phyloP scores from a whole-genome alignment of 1,139 yeast genomes.

The Pichia sp. region DNA sequence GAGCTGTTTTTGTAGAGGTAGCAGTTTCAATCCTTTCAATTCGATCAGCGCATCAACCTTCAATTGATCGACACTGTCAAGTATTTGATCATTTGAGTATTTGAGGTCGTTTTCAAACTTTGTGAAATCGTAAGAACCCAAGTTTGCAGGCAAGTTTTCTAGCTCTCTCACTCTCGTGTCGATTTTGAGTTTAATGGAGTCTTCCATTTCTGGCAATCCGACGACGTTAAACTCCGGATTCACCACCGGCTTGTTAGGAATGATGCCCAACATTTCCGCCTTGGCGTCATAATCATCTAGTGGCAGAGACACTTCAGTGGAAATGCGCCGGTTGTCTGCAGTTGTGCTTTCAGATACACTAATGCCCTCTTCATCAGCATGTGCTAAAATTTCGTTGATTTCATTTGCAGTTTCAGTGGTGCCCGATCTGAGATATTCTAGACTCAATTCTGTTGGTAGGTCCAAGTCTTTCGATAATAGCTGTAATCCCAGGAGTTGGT shows the following conservation, averaged over 20 bases:
- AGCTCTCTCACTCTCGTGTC: constrained; percentile 70
- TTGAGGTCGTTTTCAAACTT: constrained; percentile 52
- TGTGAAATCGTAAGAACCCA: constrained; percentile 53
- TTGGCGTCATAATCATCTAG: constrained; percentile 28
- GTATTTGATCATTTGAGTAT: constrained; percentile 52
- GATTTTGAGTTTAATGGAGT: constrained; percentile 50
- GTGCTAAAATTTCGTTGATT: constrained; percentile 1
- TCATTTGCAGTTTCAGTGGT: not conserved
- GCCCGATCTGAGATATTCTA: constrained; percentile 19
- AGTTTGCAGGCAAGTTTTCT: constrained; percentile 51
- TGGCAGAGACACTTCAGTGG: constrained; percentile 16
- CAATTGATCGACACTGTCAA: constrained; percentile 43
- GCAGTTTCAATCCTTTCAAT: constrained; percentile 71
- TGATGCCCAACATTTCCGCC: constrained; percentile 33
- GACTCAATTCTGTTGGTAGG: constrained; percentile 47
- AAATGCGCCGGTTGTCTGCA: not conserved
- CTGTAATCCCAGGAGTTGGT: constrained; percentile 74
- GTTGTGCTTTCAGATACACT: not conserved
- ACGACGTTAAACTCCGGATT: constrained; percentile 71
- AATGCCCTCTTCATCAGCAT: not conserved
- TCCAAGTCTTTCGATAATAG: constrained; percentile 74
- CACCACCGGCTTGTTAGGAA: constrained; percentile 48
- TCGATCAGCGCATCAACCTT: constrained; percentile 66
- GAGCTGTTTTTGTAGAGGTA: constrained; percentile 80
- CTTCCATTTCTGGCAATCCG: constrained; percentile 52